phyloP scores from a whole-genome alignment of 192 early-diverging fungal genomes.

The Mortierella hygrophila region DNA sequence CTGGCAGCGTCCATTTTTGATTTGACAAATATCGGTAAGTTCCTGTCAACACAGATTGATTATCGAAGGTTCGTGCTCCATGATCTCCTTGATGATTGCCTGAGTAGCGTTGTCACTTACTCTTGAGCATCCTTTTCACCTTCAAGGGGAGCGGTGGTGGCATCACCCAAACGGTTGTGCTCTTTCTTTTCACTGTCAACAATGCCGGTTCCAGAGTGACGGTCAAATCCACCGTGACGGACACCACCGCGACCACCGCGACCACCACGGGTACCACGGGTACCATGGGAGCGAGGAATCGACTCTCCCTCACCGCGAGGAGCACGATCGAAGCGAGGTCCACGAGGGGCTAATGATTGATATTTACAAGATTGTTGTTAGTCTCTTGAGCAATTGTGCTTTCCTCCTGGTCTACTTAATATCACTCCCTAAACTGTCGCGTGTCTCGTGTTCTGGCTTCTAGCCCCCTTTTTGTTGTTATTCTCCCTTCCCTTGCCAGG shows the following conservation, averaged over 20 bases:
- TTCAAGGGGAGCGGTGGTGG: constrained; percentile 66
- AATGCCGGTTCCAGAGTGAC: constrained; percentile 85
- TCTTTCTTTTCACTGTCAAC: constrained; percentile 93
- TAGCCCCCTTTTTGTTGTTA: constrained; percentile 17
- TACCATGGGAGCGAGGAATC: constrained; percentile 41
- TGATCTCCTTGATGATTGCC: not conserved
- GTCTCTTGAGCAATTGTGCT: not conserved
- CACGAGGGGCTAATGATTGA: constrained; percentile 25
- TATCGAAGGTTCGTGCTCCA: not conserved
- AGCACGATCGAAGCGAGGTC: constrained; percentile 44
- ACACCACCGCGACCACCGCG: constrained; percentile 63
- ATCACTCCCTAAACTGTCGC: not conserved
- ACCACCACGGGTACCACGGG: constrained; percentile 55
- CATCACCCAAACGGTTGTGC: constrained; percentile 85
- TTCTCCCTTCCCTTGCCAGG: not conserved
- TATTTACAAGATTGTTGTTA: not conserved
- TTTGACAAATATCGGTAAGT: too few relatives aligned
- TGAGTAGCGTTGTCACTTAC: constrained; percentile 28
- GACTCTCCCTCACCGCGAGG: constrained; percentile 43
- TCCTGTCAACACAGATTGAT: too few relatives aligned
- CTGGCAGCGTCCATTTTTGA: not conserved
- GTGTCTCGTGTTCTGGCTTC: not conserved
- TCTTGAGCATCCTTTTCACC: constrained; percentile 65
- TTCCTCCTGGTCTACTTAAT: not conserved
- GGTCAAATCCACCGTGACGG: constrained; percentile 79